Conservation (phyloP, 78 protist species). For the Dictyostelium firmibasis region DNA sequence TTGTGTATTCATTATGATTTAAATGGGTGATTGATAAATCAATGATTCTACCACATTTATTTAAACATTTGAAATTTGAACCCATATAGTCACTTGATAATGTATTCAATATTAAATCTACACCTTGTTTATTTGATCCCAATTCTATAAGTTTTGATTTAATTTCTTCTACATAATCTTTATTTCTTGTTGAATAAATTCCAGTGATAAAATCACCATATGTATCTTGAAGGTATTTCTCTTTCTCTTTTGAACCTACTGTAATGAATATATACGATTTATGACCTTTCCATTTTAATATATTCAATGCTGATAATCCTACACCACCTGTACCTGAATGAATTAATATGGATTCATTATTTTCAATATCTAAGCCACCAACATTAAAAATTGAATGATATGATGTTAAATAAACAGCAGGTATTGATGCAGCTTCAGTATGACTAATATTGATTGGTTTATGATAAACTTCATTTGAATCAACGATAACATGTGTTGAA, state of each 20-base stretch:
- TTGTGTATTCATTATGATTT: constrained; percentile 3
- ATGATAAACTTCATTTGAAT: not conserved
- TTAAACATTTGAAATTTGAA: constrained; percentile 32
- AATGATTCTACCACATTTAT: constrained; percentile 53
- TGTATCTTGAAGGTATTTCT: not conserved
- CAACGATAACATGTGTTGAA: not conserved
- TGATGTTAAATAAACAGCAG: constrained; percentile 58
- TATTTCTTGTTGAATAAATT: constrained; percentile 11
- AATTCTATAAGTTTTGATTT: constrained; percentile 12
- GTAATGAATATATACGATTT: constrained; percentile 45
- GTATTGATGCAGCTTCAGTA: constrained; percentile 37
- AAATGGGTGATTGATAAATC: constrained; percentile 62
- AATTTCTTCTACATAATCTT: not conserved
- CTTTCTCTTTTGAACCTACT: constrained; percentile 39
- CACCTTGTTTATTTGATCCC: not conserved
- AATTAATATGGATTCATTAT: constrained; percentile 61
- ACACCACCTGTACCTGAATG: constrained; percentile 91
- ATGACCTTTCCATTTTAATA: constrained; percentile 72
- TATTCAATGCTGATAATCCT: constrained; percentile 89
- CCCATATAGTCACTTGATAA: constrained; percentile 37
- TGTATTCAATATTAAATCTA: constrained; percentile 74
- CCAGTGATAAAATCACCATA: constrained; percentile 62
- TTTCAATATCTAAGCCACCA: not conserved
- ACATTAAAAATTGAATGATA: constrained; percentile 18
- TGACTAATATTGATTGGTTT: not conserved